Evolutionary conservation across 1,284 basidiomycete species (phyloP).

Genomic region (Malassezia furfur): DNA sequence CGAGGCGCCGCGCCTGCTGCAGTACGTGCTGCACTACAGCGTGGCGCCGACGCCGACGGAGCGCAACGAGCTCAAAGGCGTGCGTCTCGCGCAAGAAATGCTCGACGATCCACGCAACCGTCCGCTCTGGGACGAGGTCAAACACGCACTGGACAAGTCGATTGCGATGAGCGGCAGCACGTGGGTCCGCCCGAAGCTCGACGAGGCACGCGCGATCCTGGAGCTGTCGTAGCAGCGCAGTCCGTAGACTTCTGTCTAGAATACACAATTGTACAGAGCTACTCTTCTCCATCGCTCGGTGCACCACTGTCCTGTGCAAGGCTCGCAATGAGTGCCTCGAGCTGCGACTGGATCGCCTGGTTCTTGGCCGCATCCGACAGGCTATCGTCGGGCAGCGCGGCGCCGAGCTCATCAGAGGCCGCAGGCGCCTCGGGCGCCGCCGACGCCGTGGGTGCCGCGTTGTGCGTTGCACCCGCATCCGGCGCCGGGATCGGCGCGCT

Average conservation of each 20-base stretch:
- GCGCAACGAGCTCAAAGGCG: conserved; percentile 27
- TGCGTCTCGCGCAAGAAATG: conserved; percentile 27
- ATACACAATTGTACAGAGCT: too few relatives aligned
- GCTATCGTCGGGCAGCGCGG: conserved; percentile 7
- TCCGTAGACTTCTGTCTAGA: too few relatives aligned
- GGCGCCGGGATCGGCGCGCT: not conserved
- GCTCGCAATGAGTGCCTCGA: conserved; percentile 33
- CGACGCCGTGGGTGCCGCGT: not conserved
- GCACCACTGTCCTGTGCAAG: conserved; percentile 15
- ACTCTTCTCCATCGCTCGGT: not conserved
- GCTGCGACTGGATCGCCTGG: conserved; percentile 26
- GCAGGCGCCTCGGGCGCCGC: not conserved
- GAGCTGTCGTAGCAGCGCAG: conserved; percentile 1
- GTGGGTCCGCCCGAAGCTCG: conserved; percentile 40
- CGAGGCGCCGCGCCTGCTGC: conserved; percentile 28
- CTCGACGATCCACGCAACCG: conserved; percentile 11
- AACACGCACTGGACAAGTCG: conserved; percentile 24
- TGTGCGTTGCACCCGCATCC: not conserved
- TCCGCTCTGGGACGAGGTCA: conserved; percentile 15
- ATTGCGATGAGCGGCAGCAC: conserved; percentile 36
- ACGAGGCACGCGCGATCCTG: conserved; percentile 31
- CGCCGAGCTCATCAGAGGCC: not conserved
- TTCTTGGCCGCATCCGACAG: conserved; percentile 12
- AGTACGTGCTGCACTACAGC: conserved; percentile 30
- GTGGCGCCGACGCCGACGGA: conserved; percentile 24